A percentile compares a stretch with the other conserved stretches of the same genome.
Evolutionary conservation across 2,329 filamentous ascomycete species (phyloP).

Genomic region (Ploettnerulaceae sp.): DNA sequence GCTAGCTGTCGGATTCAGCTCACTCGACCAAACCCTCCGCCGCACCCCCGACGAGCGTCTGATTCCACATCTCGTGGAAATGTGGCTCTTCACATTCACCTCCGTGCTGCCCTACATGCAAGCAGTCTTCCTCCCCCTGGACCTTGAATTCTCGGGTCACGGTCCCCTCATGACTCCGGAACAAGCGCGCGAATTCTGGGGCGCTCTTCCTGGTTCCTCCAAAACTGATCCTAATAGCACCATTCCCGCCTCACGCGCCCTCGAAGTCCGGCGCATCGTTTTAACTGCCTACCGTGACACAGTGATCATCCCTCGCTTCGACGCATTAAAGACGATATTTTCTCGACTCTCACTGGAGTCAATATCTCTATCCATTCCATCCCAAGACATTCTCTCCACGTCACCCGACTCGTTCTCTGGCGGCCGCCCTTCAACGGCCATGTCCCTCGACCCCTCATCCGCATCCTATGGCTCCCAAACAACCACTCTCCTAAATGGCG

Average conservation of each 20-base stretch:
- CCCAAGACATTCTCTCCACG: conserved; percentile 42
- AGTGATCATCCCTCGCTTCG: conserved; percentile 83
- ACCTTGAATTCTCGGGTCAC: conserved; percentile 84
- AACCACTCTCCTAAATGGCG: conserved; percentile 65
- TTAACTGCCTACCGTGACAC: conserved; percentile 84
- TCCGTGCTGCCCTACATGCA: conserved; percentile 90
- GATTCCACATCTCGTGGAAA: conserved; percentile 84
- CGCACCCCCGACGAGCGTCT: conserved; percentile 78
- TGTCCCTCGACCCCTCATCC: conserved; percentile 68
- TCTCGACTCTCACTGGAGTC: conserved; percentile 82
- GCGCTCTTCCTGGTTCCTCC: conserved; percentile 52
- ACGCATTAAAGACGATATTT: conserved; percentile 83
- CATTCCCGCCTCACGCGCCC: conserved; percentile 43
- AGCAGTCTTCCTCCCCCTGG: conserved; percentile 87
- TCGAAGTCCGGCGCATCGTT: conserved; percentile 86
- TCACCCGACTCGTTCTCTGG: conserved; percentile 44
- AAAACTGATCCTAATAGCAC: conserved; percentile 43
- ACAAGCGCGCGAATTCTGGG: conserved; percentile 88
- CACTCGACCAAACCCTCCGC: conserved; percentile 77
- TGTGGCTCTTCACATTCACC: conserved; percentile 92
- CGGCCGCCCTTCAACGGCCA: conserved; percentile 65
- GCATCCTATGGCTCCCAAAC: conserved; percentile 75
- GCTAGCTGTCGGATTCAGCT: conserved; percentile 75
- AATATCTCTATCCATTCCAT: conserved; percentile 41
- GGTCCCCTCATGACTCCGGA: conserved; percentile 73